A percentile compares a stretch with the other conserved stretches of the same genome.
These are phyloP conservation scores for Vanderwaltozyma polyspora DNA, from an alignment of 805 yeast species.

Conservation along the genomic window DNA sequence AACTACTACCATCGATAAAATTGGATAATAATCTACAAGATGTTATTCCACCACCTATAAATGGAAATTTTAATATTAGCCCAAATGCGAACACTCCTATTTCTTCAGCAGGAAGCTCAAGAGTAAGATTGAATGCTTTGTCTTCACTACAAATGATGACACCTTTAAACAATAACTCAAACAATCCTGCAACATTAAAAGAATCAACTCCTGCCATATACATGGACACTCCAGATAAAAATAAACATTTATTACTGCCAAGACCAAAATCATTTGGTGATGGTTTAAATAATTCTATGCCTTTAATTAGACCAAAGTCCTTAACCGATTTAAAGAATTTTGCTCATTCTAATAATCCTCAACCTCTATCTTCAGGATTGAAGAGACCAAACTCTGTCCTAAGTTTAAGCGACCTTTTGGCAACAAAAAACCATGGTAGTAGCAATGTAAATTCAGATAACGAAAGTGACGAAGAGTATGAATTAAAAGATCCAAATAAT, in stretches of 20 bases:
- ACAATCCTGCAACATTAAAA: conserved; percentile 10
- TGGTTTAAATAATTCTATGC: conserved; percentile 1
- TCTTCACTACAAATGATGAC: conserved; percentile 55
- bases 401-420: conserved; percentile 12
- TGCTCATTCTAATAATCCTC: neutral
- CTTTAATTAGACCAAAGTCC: neutral
- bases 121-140: conserved; percentile 27
- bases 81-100: neutral
- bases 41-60: too few relatives aligned
- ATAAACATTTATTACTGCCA: conserved; percentile 6
- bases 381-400: conserved; percentile 19
- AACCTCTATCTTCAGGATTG: conserved; percentile 2
- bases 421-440: neutral
- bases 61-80: too few relatives aligned
- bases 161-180: conserved; percentile 31
- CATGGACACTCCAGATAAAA: conserved; percentile 14
- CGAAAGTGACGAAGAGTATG: conserved; percentile 9
- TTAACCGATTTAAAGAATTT: neutral
- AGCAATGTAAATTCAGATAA: conserved; percentile 7
- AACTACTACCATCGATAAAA: too few relatives aligned
- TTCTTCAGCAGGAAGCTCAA: conserved; percentile 7
- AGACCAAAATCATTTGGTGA: conserved; percentile 21
- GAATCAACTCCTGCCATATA: conserved; percentile 8
- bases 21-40: too few relatives aligned
- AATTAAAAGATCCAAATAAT: conserved; percentile 3